Conservation (phyloP, 352 stramenopile species). For the Phytopythium mirpurense region DNA sequence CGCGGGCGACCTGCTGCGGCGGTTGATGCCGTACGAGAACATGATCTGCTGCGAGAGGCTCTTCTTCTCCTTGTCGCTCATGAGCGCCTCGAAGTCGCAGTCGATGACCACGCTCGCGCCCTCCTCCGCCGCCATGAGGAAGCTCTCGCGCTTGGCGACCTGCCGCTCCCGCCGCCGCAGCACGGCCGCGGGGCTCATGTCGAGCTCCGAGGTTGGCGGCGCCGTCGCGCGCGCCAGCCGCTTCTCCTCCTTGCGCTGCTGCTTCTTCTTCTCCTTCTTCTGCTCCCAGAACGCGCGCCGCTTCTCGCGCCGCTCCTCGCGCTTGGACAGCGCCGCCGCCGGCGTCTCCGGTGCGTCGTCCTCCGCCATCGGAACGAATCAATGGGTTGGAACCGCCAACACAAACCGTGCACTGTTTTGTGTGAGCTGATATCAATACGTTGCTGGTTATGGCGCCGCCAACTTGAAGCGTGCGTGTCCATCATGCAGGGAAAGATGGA, state of each 20-base stretch:
- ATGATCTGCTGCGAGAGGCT: slow-evolving; percentile 93
- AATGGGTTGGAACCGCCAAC: no score
- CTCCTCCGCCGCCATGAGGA: slow-evolving; percentile 82
- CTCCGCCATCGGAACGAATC: background rate
- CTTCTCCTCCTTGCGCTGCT: slow-evolving; percentile 48
- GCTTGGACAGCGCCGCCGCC: slow-evolving; percentile 32
- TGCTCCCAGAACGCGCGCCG: slow-evolving; percentile 63
- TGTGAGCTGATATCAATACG: no score
- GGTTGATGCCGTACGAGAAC: slow-evolving; percentile 83
- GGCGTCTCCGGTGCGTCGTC: background rate
- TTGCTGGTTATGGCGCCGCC: no score
- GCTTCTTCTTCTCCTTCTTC: slow-evolving; percentile 86
- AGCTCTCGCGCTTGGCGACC: slow-evolving; percentile 67
- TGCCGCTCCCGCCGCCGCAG: slow-evolving; percentile 47
- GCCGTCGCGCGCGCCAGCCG: slow-evolving; percentile 23
- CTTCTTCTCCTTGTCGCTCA: slow-evolving; percentile 91
- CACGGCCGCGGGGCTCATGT: slow-evolving; percentile 79
- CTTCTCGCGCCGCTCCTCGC: slow-evolving; percentile 53
- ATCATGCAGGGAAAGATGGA: no score
- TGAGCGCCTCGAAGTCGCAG: slow-evolving; percentile 92
- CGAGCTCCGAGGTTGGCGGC: slow-evolving; percentile 39
- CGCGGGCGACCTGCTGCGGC: slow-evolving; percentile 42
- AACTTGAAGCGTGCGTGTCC: no score
- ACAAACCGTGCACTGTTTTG: no score
- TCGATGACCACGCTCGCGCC: slow-evolving; percentile 88